Evolutionary conservation across 306 rosid species (phyloP), one percentile per base, ranked within the genome.

Genomic region (Ormosia emarginata): DNA sequence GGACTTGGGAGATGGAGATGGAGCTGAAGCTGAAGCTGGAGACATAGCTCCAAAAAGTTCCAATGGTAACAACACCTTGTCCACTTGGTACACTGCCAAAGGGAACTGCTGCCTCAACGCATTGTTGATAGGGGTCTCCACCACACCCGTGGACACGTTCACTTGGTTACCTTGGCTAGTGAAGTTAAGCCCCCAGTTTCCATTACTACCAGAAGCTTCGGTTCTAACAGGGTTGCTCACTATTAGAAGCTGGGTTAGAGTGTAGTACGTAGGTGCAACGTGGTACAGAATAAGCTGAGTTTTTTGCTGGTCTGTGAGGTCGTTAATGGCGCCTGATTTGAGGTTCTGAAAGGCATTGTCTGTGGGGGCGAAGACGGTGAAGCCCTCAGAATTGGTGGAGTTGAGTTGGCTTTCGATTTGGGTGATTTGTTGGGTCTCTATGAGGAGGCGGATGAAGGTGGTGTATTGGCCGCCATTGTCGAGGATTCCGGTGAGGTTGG

Each of bases 151-250:
- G 1, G 97, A 82, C 11, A 94, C 93, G 15, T 94, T 94, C 7
- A 94, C 88, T 61, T 94, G 97, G 69, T 89, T 89, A 4, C 91
- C 89, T 6, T 89, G 89, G 30, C 93, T 87, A 7, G 90, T 75
- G 87, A 94, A 92, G 85, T 91, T 82, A 4, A 94, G 92, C 0
- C 94, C 98, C 90, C 93, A 93, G 0, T 73, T 8, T 0, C 91
- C 91, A 2, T 83, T 59, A 0, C n/a, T 56, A 7, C 29, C 84
- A 0, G 89, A 36, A 59, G 87, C 91, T 29, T 90, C 88, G 0
- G 98, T 94, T 32, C 93, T 84, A 6, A 90, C 97, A 0, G 98
- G 98, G 79, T 94, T 94, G 30, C 90, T 81, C 1, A 94, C 97
- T 0, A 97, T 94, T 7, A 57, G 62, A 7, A 94, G 79, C 12